A percentile compares a stretch with the other conserved stretches of the same genome.
Evolutionary conservation across 352 stramenopile species (phyloP).

Genomic region (Phytophthora multivora): DNA sequence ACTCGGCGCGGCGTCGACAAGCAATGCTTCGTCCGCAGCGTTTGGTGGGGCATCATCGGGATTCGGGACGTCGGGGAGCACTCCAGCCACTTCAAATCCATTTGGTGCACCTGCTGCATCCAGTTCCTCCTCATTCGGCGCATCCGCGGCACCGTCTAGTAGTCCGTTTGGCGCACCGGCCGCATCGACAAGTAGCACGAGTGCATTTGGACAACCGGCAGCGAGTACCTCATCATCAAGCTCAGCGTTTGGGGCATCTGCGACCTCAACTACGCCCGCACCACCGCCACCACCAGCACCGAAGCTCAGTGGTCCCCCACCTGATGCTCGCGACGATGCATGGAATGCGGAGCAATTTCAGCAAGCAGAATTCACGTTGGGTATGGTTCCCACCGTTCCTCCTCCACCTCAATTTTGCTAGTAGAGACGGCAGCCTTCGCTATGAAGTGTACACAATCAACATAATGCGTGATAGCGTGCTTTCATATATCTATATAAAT

Average conservation of each 20-base stretch:
- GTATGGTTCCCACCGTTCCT: constrained; percentile 65
- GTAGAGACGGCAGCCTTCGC: background rate
- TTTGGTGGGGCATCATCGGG: constrained; percentile 22
- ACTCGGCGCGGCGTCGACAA: constrained; percentile 16
- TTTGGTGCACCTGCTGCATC: constrained; percentile 24
- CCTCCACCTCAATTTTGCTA: constrained; percentile 61
- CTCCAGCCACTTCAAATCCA: constrained; percentile 9
- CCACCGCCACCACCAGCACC: constrained; percentile 15
- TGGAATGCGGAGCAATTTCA: constrained; percentile 73
- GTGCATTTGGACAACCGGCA: constrained; percentile 8
- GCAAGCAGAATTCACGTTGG: constrained; percentile 52
- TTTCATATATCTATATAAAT: constrained; percentile 39
- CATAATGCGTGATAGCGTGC: constrained; percentile 6
- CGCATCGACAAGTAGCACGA: constrained; percentile 6
- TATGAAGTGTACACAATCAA: constrained; percentile 3
- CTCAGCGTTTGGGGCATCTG: constrained; percentile 19
- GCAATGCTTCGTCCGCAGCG: constrained; percentile 6
- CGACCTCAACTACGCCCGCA: constrained; percentile 3
- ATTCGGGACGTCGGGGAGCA: constrained; percentile 22
- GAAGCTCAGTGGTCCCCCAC: constrained; percentile 20
- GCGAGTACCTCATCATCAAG: constrained; percentile 14
- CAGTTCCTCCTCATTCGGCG: constrained; percentile 30
- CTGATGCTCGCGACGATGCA: constrained; percentile 51
- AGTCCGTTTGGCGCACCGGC: constrained; percentile 42
- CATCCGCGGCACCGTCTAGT: constrained; percentile 18